Base-by-base conservation (phyloP, 2,329 filamentous ascomycete species). In the Coleophoma cylindrospora region DNA sequence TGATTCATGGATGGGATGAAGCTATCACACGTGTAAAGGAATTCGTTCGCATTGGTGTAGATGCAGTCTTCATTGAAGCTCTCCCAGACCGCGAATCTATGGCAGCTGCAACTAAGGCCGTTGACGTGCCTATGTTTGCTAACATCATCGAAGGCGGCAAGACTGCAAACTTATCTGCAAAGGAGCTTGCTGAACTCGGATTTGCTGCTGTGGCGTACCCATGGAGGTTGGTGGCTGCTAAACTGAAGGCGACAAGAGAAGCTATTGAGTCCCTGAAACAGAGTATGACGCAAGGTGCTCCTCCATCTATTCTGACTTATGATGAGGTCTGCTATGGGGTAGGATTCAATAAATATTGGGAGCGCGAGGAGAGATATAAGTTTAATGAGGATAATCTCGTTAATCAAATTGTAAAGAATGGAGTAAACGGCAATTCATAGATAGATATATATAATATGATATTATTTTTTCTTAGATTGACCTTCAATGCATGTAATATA, bases 41-140 rank as follows among this genome's bases (percentile, higher is more conserved):
- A 51, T 71, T 71, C 52, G 68, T 65, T n/a, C 58, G 65, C 3
- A 70, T 75, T 14, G 71, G 72, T 0, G 72, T 69, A 0, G 72
- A 75, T 47, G 68, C 67, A 0, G 65, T 75, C n/a, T 74, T 75
- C 40, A 59, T 72, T 2, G 68, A 75, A 54, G 72, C 71, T 0
- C 61, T 75, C 1, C 71, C 73, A 0, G 70, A 74, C 50, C 64
- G 68, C 0, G 68, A 68, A 1, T 50, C 68, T 0, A 75, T 76
- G 73, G 58, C 59, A 17, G 67, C 57, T 43, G 67, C 66, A 9
- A 62, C 66, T 0, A 53, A 67, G 21, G 67, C 71, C 5, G 47
- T 74, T 10, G 59, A 66, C 15, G 64, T 71, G 27, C 68, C 72
- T 0, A 59, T 68, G 5, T 67, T 74, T 14, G 72, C 67, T 4